A percentile compares a stretch with the other conserved stretches of the same genome.
Evolutionary conservation across 1,139 yeast species (phyloP).

Genomic region (Hanseniaspora uvarum): DNA sequence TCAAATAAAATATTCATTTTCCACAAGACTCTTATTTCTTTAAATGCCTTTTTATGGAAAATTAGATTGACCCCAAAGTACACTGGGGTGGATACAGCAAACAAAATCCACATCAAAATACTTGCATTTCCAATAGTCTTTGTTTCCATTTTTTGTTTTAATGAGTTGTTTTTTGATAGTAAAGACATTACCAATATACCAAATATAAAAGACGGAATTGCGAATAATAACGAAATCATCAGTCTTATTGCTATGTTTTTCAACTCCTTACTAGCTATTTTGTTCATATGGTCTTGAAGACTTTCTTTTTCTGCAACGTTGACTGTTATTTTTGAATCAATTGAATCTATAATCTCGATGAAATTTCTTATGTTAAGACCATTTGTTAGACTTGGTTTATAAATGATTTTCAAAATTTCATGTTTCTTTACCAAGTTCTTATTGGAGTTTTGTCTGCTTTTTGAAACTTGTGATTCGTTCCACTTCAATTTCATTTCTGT

Average conservation of each 20-base stretch:
- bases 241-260: constrained; percentile 40
- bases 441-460: not conserved
- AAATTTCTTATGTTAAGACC: constrained; percentile 42
- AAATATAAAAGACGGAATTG: constrained; percentile 59
- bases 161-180: constrained; percentile 37
- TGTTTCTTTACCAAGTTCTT: not conserved
- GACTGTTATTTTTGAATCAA: constrained; percentile 42
- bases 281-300: constrained; percentile 53
- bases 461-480: not conserved
- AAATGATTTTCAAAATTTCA: constrained; percentile 41
- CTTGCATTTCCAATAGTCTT: constrained; percentile 63
- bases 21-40: constrained; percentile 53
- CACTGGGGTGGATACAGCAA: constrained; percentile 59
- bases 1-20: constrained; percentile 20
- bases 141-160: constrained; percentile 47
- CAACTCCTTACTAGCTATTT: constrained; percentile 43
- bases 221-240: constrained; percentile 40
- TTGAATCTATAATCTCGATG: constrained; percentile 30
- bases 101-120: constrained; percentile 54
- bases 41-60: constrained; percentile 56
- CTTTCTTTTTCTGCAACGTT: constrained; percentile 49
- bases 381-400: constrained; percentile 38
- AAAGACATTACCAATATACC: constrained; percentile 63
- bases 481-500: not conserved
- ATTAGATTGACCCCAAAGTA: constrained; percentile 66